A percentile compares a stretch with the other conserved stretches of the same genome.
These are phyloP conservation scores for Letharia lupina DNA, from an alignment of 495 filamentous ascomycete species.

Conservation along the genomic window DNA sequence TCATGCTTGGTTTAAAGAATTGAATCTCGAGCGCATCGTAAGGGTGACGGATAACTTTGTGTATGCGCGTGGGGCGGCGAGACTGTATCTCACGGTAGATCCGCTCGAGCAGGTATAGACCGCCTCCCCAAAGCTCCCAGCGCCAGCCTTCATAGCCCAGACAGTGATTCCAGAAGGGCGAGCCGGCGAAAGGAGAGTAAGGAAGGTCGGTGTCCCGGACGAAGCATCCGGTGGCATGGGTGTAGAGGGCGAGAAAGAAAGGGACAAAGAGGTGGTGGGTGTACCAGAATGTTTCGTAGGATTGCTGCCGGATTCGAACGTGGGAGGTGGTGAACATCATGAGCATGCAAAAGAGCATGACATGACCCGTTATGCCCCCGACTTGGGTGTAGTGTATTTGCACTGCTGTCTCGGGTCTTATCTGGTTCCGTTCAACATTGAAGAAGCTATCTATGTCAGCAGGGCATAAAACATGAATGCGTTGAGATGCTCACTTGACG, in stretches of 20 bases:
- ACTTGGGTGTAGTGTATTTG: slow-evolving; percentile 87
- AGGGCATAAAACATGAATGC: slow-evolving; percentile 5
- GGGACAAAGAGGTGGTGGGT: slow-evolving; percentile 96
- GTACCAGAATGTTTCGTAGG: slow-evolving; percentile 98
- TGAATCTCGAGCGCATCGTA: slow-evolving; percentile 98
- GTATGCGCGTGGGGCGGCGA: slow-evolving; percentile 75
- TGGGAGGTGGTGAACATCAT: slow-evolving; percentile 97
- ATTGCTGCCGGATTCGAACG: slow-evolving; percentile 87
- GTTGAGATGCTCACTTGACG: slow-evolving; percentile 66
- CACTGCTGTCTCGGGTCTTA: slow-evolving; percentile 73
- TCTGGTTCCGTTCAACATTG: slow-evolving; percentile 81
- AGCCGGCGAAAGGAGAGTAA: slow-evolving; percentile 75
- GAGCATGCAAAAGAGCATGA: slow-evolving; percentile 98
- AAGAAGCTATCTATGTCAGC: slow-evolving; percentile 62
- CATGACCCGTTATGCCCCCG: slow-evolving; percentile 89
- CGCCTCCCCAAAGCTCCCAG: slow-evolving; percentile 88
- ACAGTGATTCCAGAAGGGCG: slow-evolving; percentile 83
- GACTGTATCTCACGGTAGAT: slow-evolving; percentile 86
- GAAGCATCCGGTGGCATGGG: slow-evolving; percentile 93
- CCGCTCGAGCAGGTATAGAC: slow-evolving; percentile 77
- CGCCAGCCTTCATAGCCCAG: slow-evolving; percentile 95
- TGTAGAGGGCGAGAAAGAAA: slow-evolving; percentile 88
- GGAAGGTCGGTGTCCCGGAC: slow-evolving; percentile 66
- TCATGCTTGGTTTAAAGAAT: slow-evolving; percentile 91
- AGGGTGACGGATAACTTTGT: slow-evolving; percentile 91